Evolutionary conservation across 495 filamentous ascomycete genomes (phyloP).

Genomic region (Penicillium odoratum): DNA sequence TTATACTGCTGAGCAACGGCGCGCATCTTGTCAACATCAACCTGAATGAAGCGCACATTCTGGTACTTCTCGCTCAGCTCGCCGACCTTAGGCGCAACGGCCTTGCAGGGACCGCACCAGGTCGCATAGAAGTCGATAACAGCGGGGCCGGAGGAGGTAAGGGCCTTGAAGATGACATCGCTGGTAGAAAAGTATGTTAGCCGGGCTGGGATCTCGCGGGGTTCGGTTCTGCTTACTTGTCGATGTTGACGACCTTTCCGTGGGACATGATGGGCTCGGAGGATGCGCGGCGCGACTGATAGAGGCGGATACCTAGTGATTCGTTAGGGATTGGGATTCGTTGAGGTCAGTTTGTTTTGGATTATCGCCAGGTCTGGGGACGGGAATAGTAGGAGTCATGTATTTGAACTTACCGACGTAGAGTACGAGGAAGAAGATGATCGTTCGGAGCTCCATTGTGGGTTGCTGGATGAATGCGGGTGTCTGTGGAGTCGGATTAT

Average conservation of each 20-base stretch:
- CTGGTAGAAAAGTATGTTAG: conserved; percentile 20
- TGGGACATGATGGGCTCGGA: conserved; percentile 23
- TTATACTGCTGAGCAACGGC: conserved; percentile 68
- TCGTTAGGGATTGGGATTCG: conserved; percentile 7
- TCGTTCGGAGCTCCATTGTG: conserved; percentile 27
- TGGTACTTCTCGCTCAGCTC: conserved; percentile 41
- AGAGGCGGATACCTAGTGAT: conserved; percentile 22
- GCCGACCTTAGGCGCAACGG: conserved; percentile 28
- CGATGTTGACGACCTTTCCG: conserved; percentile 31
- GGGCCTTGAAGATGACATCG: conserved; percentile 33
- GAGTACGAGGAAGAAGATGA: conserved; percentile 21
- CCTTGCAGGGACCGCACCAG: conserved; percentile 33
- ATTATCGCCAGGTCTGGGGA: neutral
- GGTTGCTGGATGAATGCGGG: conserved; percentile 16
- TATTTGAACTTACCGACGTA: conserved; percentile 21
- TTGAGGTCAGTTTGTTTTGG: neutral
- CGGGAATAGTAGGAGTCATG: neutral
- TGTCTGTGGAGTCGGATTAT: neutral
- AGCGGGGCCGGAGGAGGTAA: conserved; percentile 25
- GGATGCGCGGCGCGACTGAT: conserved; percentile 15
- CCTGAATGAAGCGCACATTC: conserved; percentile 71
- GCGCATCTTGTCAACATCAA: conserved; percentile 82
- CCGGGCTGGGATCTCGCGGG: neutral
- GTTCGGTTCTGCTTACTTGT: conserved; percentile 24
- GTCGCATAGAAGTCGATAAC: conserved; percentile 34